phyloP scores from a whole-genome alignment of 345 rosid species.

The Euclidium syriacum region DNA sequence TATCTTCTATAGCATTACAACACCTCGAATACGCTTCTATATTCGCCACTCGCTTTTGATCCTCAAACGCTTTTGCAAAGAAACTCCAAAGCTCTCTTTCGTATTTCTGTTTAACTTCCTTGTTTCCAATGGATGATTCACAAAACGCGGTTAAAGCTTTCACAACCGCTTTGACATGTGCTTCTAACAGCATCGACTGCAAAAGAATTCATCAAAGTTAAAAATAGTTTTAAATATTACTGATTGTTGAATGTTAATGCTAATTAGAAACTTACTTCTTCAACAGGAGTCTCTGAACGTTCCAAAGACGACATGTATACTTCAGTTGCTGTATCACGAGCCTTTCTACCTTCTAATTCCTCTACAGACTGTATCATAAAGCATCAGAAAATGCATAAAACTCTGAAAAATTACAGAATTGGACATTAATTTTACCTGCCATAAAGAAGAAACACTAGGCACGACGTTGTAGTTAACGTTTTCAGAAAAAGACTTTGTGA shows the following conservation, averaged over 20 bases:
- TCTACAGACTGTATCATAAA: slow-evolving; percentile 30
- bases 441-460: slow-evolving; percentile 35
- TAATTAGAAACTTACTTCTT: slow-evolving; percentile 30
- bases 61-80: slow-evolving; percentile 38
- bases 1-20: slow-evolving; percentile 38
- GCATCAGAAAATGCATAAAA: slow-evolving; percentile 9
- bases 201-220: slow-evolving; percentile 6
- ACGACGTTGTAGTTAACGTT: slow-evolving; percentile 29
- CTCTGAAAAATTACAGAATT: not conserved
- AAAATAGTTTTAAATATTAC: not conserved
- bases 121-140: slow-evolving; percentile 35
- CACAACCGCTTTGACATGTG: slow-evolving; percentile 35
- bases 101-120: slow-evolving; percentile 30
- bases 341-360: slow-evolving; percentile 36
- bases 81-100: slow-evolving; percentile 34
- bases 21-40: slow-evolving; percentile 40
- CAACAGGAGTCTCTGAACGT: slow-evolving; percentile 28
- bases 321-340: slow-evolving; percentile 35
- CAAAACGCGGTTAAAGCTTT: slow-evolving; percentile 34
- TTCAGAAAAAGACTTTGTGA: slow-evolving; percentile 33
- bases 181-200: slow-evolving; percentile 35
- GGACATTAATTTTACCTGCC: slow-evolving; percentile 29
- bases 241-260: not conserved
- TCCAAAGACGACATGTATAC: slow-evolving; percentile 37
- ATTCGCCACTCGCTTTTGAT: slow-evolving; percentile 30